phyloP scores from a whole-genome alignment of 2,329 filamentous ascomycete species.

The Colletotrichum australisinense region DNA sequence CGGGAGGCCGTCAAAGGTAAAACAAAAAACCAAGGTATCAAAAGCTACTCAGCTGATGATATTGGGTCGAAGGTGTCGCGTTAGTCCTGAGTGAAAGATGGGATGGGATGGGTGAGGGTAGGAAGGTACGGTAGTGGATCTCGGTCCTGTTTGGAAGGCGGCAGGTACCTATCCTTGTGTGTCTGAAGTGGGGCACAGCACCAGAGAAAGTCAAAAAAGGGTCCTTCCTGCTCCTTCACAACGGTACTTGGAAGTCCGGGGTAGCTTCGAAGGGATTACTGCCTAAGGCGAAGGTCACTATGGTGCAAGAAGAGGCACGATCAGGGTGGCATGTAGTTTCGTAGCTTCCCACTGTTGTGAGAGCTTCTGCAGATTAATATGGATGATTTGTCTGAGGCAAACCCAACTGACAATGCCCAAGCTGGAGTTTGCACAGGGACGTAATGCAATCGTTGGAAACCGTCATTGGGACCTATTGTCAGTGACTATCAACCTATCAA shows the following conservation, averaged over 20 bases:
- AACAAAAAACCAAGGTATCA: too few species aligned
- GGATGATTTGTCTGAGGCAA: neutral
- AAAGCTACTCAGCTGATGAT: neutral
- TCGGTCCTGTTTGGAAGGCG: neutral
- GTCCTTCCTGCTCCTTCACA: neutral
- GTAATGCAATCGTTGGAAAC: neutral
- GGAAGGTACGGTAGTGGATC: neutral
- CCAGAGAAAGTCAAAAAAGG: neutral
- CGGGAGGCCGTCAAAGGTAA: conserved; percentile 15
- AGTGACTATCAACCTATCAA: neutral
- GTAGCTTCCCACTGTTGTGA: neutral
- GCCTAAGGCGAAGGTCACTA: neutral
- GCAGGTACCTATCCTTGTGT: neutral
- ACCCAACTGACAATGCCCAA: neutral
- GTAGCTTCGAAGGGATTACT: neutral
- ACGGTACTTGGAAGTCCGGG: neutral
- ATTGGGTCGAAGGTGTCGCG: neutral
- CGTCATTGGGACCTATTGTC: neutral
- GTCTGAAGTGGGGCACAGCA: neutral
- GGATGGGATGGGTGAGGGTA: neutral
- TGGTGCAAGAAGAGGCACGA: neutral
- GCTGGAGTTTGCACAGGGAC: neutral
- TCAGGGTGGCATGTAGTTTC: neutral
- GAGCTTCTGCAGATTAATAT: neutral
- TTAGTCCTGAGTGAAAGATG: neutral